phyloP scores from a whole-genome alignment of 2,329 filamentous ascomycete genomes.

The Onygenales sp. region DNA sequence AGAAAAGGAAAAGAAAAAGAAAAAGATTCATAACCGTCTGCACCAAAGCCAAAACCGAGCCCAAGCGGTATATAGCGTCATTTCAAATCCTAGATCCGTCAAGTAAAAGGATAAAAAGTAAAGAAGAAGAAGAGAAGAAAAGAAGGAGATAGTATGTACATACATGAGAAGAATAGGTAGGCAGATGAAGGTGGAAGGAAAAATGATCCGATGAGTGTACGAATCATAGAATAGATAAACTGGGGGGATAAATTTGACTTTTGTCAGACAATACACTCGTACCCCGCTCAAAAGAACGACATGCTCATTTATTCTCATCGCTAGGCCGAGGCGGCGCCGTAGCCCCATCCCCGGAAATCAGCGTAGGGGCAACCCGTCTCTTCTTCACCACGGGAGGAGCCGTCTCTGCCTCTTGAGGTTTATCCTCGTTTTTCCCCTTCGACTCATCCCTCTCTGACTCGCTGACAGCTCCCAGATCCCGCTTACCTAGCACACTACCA shows the following conservation, averaged over 20 bases:
- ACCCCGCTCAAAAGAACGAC: no score
- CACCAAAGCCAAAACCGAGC: no score
- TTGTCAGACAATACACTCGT: no score
- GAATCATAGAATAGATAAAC: no score
- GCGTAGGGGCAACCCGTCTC: constrained; percentile 13
- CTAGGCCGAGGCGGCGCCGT: not conserved
- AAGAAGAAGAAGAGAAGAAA: not conserved
- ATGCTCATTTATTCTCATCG: not conserved
- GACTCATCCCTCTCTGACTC: constrained; percentile 38
- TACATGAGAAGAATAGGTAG: not conserved
- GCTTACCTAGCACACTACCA: constrained; percentile 46
- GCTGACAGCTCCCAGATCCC: constrained; percentile 32
- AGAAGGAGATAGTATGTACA: not conserved
- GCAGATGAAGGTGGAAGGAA: not conserved
- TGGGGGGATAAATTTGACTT: no score
- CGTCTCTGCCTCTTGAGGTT: constrained; percentile 1
- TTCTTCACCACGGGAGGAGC: constrained; percentile 9
- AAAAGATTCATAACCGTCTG: no score
- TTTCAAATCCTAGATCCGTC: no score
- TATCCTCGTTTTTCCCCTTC: constrained; percentile 1
- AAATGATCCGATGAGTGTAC: no score
- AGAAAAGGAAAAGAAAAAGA: no score
- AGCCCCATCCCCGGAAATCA: constrained; percentile 5
- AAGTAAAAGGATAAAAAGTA: not conserved
- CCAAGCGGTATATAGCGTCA: no score